These are phyloP conservation scores for Salvia splendens DNA, from an alignment of 257 asterid species.

Conservation along the genomic window DNA sequence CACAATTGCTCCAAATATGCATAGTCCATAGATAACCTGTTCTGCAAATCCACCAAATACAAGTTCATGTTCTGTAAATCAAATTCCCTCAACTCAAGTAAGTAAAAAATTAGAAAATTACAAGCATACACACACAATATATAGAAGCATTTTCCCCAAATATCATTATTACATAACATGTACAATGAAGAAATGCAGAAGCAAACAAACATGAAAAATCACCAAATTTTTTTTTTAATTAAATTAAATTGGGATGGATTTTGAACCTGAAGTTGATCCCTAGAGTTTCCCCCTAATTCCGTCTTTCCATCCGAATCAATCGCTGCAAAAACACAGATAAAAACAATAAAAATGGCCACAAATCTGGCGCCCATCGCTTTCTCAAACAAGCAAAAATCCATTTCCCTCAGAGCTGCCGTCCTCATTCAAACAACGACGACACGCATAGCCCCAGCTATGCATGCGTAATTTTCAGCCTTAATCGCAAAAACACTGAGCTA, in stretches of 20 bases:
- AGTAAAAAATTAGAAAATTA: neutral
- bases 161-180: neutral
- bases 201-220: neutral
- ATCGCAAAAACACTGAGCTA: slow-evolving; percentile 23
- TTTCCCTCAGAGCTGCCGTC: slow-evolving; percentile 27
- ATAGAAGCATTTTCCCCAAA: neutral
- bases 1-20: slow-evolving; percentile 7
- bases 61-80: slow-evolving; percentile 3
- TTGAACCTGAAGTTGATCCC: slow-evolving; percentile 34
- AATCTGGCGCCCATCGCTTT: slow-evolving; percentile 52
- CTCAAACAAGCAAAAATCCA: slow-evolving; percentile 41
- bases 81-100: neutral
- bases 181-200: neutral
- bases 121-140: neutral
- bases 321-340: slow-evolving; percentile 52
- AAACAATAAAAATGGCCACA: slow-evolving; percentile 54
- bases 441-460: slow-evolving; percentile 52
- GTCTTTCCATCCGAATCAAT: slow-evolving; percentile 56
- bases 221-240: too few relatives aligned
- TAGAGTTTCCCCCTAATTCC: slow-evolving; percentile 44
- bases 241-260: neutral
- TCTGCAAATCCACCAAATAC: neutral
- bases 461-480: slow-evolving; percentile 30
- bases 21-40: neutral
- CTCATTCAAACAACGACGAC: slow-evolving; percentile 40